A percentile compares a stretch with the other conserved stretches of the same genome.
Evolutionary conservation across 495 filamentous ascomycete genomes (phyloP).

Genomic region (Achaetomiella virescens): DNA sequence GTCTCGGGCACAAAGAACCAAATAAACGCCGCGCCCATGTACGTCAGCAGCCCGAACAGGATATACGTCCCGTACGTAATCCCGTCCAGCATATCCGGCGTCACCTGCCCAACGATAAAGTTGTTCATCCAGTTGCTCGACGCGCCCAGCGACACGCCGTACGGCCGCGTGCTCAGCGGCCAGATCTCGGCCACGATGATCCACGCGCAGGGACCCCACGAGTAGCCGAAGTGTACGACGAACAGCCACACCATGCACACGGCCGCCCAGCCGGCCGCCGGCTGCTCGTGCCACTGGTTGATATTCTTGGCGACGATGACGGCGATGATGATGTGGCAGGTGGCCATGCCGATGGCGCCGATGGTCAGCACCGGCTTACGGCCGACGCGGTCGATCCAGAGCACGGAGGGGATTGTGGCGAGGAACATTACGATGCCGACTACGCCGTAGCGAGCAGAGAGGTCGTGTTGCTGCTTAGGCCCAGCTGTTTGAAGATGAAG

Average conservation of each 20-base stretch:
- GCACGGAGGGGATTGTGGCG: constrained; percentile 60
- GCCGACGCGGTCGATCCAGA: constrained; percentile 58
- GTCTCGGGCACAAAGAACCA: constrained; percentile 73
- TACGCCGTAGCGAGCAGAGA: constrained; percentile 74
- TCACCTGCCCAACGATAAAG: constrained; percentile 62
- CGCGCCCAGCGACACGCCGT: constrained; percentile 67
- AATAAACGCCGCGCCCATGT: constrained; percentile 63
- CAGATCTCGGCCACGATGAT: constrained; percentile 69
- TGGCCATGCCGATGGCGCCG: constrained; percentile 53
- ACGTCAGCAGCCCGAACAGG: constrained; percentile 67
- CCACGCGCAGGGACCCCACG: constrained; percentile 68
- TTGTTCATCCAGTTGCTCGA: constrained; percentile 54
- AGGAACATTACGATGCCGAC: constrained; percentile 72
- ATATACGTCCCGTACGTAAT: constrained; percentile 76
- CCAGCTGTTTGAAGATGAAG: constrained; percentile 64
- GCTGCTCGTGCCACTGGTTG: constrained; percentile 50
- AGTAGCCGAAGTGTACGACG: constrained; percentile 74
- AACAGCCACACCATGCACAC: constrained; percentile 80
- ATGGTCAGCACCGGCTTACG: constrained; percentile 52
- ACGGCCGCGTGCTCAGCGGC: constrained; percentile 66
- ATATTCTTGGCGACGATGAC: constrained; percentile 62
- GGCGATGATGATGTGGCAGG: constrained; percentile 66
- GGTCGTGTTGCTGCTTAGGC: constrained; percentile 54
- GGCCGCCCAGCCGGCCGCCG: constrained; percentile 67
- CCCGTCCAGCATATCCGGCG: constrained; percentile 63